These are phyloP conservation scores for Dalechampia spathulata DNA, from an alignment of 441 rosid genomes.

Conservation along the genomic window DNA sequence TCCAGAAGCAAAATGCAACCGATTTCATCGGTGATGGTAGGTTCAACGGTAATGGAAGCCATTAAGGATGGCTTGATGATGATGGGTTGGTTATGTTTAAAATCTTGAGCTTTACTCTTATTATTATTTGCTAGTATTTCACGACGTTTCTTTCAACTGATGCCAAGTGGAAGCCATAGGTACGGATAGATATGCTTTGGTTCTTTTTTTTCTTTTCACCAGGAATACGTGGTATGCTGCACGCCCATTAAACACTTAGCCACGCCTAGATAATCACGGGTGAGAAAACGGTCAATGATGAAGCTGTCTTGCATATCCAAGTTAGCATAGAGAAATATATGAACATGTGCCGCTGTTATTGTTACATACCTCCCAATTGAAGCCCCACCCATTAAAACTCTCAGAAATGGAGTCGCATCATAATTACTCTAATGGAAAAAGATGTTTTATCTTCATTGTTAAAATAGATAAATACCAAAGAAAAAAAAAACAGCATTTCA, in stretches of 20 bases:
- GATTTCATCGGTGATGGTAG: too few relatives aligned
- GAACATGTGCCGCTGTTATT: not conserved
- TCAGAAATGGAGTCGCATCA: not conserved
- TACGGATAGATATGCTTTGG: too few relatives aligned
- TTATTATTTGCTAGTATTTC: too few relatives aligned
- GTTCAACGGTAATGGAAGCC: too few relatives aligned
- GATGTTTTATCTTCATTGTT: not conserved
- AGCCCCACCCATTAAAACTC: not conserved
- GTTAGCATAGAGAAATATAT: not conserved
- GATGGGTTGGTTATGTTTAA: too few relatives aligned
- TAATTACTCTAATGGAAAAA: not conserved
- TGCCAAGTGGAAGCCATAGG: too few relatives aligned
- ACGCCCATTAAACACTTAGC: not conserved
- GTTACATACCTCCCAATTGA: not conserved
- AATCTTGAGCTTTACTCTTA: too few relatives aligned
- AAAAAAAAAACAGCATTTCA: too few relatives aligned
- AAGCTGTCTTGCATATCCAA: not conserved
- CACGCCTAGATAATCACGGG: not conserved
- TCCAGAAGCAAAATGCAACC: too few relatives aligned
- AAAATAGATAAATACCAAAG: not conserved
- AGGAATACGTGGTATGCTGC: not conserved
- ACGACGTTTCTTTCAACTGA: too few relatives aligned
- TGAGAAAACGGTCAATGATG: not conserved
- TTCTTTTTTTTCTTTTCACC: too few relatives aligned
- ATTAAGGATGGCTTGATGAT: too few relatives aligned